Base-by-base conservation (phyloP, 2,329 filamentous ascomycete genomes). In the Leptographium radiaticola region DNA sequence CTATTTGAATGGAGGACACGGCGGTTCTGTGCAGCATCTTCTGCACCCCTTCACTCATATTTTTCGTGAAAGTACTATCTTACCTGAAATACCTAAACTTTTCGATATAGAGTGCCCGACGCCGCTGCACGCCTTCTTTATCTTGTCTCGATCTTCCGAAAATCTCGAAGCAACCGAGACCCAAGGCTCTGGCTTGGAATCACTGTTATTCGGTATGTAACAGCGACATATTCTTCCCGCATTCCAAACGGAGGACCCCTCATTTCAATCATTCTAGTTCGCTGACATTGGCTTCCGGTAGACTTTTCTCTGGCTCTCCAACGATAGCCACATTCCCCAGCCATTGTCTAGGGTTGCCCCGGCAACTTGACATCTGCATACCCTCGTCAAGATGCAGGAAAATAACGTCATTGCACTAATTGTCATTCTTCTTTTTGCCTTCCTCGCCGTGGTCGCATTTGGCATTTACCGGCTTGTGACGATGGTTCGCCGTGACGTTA, bases 361-460 rank as follows among this genome's bases (percentile, higher is more conserved):
- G 6, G 11, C 16, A 20, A 25, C 45, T 4, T 12, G 13, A 11
- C 33, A 18, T 4, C n/a, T 40, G 34, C 20, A n/a, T 15, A 39
- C 40, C 40, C 52, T 33, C 34, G 18, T 16, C 50, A 71, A 60
- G 60, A 82, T 78, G 75, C 78, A 84, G 66, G 69, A 76, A 70
- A 84, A 84, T 75, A 75, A 84, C 67, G 77, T 79, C 62, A 84
- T 84, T 66, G 81, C 81, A 61, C 73, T 84, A 66, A 84, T 84
- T 64, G 77, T 84, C 67, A 83, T 84, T 66, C 66, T 84, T 54
- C 74, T 84, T 60, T 84, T 84, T 69, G 65, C 80, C 63, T 68
- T 84, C 49, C 74, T 84, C 49, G 78, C 79, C 53, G 68, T 71
- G 56, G 78, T 84, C 53, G 75, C 77, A 9, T 83, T 83, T 61